A percentile compares a stretch with the other conserved stretches of the same genome.
Conservation (phyloP, 805 yeast genomes). For the Kazachstania bromeliacearum region DNA sequence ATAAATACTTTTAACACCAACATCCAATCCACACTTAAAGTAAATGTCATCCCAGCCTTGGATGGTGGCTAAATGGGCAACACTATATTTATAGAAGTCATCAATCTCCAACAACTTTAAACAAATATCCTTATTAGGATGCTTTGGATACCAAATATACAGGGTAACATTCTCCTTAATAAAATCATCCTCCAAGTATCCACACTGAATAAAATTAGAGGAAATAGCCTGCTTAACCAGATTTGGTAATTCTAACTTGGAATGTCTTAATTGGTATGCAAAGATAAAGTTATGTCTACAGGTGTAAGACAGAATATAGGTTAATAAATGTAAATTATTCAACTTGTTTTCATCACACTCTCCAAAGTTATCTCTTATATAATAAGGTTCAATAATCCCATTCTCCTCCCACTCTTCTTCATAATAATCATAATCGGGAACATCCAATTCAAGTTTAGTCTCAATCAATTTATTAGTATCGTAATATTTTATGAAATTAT, state of each 20-base stretch:
- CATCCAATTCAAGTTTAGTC: background rate
- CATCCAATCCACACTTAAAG: conserved; percentile 1
- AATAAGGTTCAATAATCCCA: background rate
- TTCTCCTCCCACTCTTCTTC: background rate
- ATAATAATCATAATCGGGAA: background rate
- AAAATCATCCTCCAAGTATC: conserved; percentile 1
- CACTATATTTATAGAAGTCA: conserved; percentile 2
- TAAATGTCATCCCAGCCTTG: background rate
- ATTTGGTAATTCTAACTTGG: background rate
- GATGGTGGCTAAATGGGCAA: background rate
- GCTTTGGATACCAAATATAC: conserved; percentile 2
- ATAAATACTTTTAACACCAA: background rate
- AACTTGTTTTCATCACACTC: background rate
- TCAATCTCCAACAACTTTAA: background rate
- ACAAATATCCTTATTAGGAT: conserved; percentile 1
- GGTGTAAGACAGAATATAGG: background rate
- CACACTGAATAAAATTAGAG: background rate
- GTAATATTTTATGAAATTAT: background rate
- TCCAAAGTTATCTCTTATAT: background rate
- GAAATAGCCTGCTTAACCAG: background rate
- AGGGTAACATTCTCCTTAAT: background rate
- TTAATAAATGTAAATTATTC: background rate
- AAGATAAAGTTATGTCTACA: conserved; percentile 1
- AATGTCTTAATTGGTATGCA: conserved; percentile 1
- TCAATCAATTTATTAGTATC: background rate